Percentiles rank a stretch among this genome's conserved stretches.
Conservation (phyloP, 148 eudicot genomes). For the Spergularia marina region DNA sequence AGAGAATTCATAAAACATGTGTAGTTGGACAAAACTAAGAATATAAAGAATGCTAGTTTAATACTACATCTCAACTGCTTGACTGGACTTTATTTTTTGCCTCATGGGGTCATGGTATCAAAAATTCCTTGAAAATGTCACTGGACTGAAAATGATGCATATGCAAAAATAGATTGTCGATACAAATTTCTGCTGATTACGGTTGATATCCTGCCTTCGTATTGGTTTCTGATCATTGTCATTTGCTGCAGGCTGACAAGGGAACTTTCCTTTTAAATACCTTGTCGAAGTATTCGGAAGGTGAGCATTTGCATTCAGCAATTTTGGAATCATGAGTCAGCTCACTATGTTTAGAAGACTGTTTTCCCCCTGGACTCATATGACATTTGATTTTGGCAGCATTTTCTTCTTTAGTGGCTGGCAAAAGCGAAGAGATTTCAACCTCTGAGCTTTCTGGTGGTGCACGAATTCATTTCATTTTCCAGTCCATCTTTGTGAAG, state of each 20-base stretch:
- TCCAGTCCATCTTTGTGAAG: conserved; percentile 86
- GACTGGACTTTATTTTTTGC: neutral
- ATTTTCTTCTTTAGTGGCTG: conserved; percentile 88
- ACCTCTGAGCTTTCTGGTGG: conserved; percentile 95
- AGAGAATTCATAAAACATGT: conserved; percentile 5
- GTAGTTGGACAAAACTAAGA: neutral
- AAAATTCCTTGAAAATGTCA: too few relatives aligned
- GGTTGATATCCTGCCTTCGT: neutral
- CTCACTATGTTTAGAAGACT: too few relatives aligned
- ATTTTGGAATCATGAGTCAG: neutral
- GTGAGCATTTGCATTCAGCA: conserved; percentile 30
- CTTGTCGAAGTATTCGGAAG: conserved; percentile 81
- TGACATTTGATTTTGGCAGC: conserved; percentile 49
- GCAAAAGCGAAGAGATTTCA: conserved; percentile 90
- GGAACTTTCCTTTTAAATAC: conserved; percentile 89
- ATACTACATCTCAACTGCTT: neutral
- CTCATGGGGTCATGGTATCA: neutral
- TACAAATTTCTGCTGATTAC: neutral
- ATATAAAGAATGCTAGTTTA: conserved; percentile 6
- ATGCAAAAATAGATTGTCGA: neutral
- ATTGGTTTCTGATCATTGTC: conserved; percentile 8
- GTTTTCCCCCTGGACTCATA: neutral
- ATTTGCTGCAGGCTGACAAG: conserved; percentile 64
- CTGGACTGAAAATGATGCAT: neutral
- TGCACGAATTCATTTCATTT: conserved; percentile 88